Evolutionary conservation across 2,329 filamentous ascomycete genomes (phyloP), one percentile per base, ranked within the genome.

Genomic region (Corniculantispora saksenae): DNA sequence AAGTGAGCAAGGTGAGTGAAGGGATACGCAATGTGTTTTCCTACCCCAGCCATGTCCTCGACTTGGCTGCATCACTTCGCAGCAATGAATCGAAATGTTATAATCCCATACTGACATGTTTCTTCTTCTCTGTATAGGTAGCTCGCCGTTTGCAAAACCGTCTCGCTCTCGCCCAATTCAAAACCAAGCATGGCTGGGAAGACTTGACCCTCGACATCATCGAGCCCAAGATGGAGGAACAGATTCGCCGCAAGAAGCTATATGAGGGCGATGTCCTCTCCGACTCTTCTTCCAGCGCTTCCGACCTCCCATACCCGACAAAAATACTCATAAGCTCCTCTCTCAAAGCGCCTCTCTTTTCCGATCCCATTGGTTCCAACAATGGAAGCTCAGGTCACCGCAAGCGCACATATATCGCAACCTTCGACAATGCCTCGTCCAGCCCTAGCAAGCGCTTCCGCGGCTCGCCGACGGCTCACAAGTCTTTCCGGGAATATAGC

Each of bases 181-280:
- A 98, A 82, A 93, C 95, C 70, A 93, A 96, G 80, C 91, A 97
- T 81, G 94, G 94, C 76, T 96, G 93, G 89, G 91, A 97, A 79
- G 92, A 95, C 78, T 86, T 97, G 76, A 92, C 91, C 68, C 87
- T 96, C 73, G 92, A 93, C 76, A 89, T 84, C 67, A 92, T 97
- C 79, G 93, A 97, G 79, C 92, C 93, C 60, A 91, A 90, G 76
- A 82, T 94, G 68, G 90, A 94, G 75, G 87, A 93, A 75, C 87
- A 94, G 79, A 84, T 94, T 75, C 87, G 90, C 79, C 86, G 89
- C 71, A 91, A 90, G 79, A 86, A 91, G 71, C 83, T 89, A 63
- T 82, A 82, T 69, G 85, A 88, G 54, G 90, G 89, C 73, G 93
- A 96, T 73, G 86, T 90, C 68, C 83, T 93, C 67, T 97, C 93